A percentile compares a stretch with the other conserved stretches of the same genome.
Conservation (phyloP, 495 filamentous ascomycete genomes). For the Aspergillus egyptiacus region DNA sequence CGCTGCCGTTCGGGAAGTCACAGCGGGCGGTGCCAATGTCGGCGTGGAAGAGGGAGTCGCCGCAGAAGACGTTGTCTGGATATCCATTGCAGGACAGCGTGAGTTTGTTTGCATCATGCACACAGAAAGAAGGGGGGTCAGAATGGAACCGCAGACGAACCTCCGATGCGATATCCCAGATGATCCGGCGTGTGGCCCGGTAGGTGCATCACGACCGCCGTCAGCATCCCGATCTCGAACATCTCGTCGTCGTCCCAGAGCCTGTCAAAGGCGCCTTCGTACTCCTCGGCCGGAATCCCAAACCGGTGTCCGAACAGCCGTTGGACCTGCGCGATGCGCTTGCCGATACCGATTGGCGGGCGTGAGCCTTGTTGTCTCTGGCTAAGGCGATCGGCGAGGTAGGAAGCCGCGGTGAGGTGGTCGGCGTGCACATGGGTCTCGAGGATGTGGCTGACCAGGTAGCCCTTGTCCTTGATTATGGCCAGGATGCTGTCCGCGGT, state of each 20-base stretch:
- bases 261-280: conserved; percentile 42
- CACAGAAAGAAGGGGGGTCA: too few relatives aligned
- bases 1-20: conserved; percentile 55
- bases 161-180: conserved; percentile 52
- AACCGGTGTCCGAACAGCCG: conserved; percentile 44
- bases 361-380: conserved; percentile 18
- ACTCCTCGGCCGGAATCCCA: conserved; percentile 35
- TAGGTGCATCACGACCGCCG: conserved; percentile 44
- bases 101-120: too few relatives aligned
- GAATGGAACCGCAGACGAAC: conserved; percentile 15
- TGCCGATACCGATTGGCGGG: conserved; percentile 47
- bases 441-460: conserved; percentile 44
- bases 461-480: conserved; percentile 36
- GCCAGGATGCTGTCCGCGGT: conserved; percentile 46
- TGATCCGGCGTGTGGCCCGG: conserved; percentile 61
- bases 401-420: conserved; percentile 53
- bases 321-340: conserved; percentile 49
- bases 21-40: conserved; percentile 55
- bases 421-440: conserved; percentile 61
- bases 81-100: conserved; percentile 5
- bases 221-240: conserved; percentile 45
- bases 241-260: conserved; percentile 49
- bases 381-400: conserved; percentile 43
- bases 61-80: conserved; percentile 51
- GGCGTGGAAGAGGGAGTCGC: conserved; percentile 55